Percentiles rank a stretch among this genome's conserved stretches.
Conservation (phyloP, 805 yeast genomes). For the Cyberlindnera xishuangbannaensis region DNA sequence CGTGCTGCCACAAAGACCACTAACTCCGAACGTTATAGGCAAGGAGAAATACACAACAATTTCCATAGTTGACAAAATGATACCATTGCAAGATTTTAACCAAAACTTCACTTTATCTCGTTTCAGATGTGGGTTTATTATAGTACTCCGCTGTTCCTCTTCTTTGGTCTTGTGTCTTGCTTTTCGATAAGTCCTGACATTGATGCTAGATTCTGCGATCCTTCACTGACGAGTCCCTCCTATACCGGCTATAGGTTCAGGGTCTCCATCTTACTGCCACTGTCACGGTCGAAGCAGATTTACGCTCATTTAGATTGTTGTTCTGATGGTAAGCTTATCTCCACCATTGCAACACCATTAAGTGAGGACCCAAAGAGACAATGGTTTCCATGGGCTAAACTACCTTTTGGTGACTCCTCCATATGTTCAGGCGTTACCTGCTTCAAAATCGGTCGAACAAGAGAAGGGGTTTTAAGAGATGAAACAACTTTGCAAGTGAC, state of each 20-base stretch:
- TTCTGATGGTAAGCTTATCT: conserved; percentile 1
- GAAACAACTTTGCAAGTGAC: not conserved
- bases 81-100: no score
- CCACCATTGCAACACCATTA: not conserved
- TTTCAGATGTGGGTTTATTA: no score
- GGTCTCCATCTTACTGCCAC: not conserved
- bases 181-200: no score
- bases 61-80: no score
- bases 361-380: not conserved
- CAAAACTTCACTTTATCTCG: no score
- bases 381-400: conserved; percentile 1
- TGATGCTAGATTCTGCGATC: conserved; percentile 6
- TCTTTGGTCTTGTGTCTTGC: no score
- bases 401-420: conserved; percentile 1
- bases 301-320: conserved; percentile 1
- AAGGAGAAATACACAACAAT: no score
- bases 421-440: conserved; percentile 6
- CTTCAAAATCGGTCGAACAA: conserved; percentile 5
- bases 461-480: conserved; percentile 3
- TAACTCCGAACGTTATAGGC: no score
- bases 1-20: no score
- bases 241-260: conserved; percentile 6
- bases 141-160: no score
- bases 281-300: no score
- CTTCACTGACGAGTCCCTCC: conserved; percentile 2